These are phyloP conservation scores for Pestalotiopsis sp. DNA, from an alignment of 2,329 filamentous ascomycete genomes.

Conservation along the genomic window DNA sequence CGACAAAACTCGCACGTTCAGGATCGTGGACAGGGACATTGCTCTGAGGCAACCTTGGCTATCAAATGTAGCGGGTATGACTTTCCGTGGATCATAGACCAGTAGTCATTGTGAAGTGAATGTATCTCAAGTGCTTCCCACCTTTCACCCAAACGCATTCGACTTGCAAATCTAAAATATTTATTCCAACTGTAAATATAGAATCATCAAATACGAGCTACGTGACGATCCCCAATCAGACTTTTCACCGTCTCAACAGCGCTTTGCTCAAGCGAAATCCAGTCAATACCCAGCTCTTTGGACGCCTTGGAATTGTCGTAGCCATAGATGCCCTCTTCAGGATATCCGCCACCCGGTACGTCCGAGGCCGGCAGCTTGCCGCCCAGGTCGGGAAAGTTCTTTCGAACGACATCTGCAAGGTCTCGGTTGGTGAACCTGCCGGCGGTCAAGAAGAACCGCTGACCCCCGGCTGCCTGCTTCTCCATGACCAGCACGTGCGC, in stretches of 20 bases:
- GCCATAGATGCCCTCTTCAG: neutral
- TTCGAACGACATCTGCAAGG: neutral
- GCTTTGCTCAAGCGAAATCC: neutral
- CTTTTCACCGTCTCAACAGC: neutral
- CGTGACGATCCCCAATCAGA: neutral
- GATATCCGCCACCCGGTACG: neutral
- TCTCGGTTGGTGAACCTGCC: neutral
- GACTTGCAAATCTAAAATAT: too few relatives aligned
- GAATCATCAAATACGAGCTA: neutral
- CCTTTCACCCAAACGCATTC: too few relatives aligned
- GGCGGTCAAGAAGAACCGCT: neutral
- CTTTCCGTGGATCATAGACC: too few relatives aligned
- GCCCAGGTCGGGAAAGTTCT: neutral
- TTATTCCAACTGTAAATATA: neutral
- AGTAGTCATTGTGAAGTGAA: too few relatives aligned
- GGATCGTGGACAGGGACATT: too few relatives aligned
- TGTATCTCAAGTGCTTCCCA: too few relatives aligned
- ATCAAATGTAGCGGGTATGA: too few relatives aligned
- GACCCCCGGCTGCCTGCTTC: neutral
- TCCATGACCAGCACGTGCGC: slow-evolving; percentile 16
- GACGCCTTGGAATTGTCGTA: neutral
- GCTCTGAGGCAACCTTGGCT: too few relatives aligned
- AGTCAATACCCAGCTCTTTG: neutral
- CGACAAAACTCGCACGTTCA: too few relatives aligned
- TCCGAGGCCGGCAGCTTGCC: neutral